phyloP scores from a whole-genome alignment of 495 filamentous ascomycete species.

The Parathielavia hyrcaniae region DNA sequence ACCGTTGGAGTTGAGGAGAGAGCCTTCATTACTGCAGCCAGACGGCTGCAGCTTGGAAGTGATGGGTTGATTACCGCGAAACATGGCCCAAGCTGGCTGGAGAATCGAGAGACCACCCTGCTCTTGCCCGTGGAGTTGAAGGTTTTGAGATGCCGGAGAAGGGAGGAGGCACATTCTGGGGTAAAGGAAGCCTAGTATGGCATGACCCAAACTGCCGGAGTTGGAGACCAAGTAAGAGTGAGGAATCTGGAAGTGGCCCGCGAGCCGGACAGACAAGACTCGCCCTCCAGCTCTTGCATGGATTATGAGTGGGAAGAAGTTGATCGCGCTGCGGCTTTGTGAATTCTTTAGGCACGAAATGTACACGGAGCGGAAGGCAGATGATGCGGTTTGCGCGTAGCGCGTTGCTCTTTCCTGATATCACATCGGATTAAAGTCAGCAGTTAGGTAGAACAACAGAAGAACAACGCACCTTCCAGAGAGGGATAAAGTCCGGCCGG shows the following conservation, averaged over 20 bases:
- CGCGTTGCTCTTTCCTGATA: too few relatives aligned
- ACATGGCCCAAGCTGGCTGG: not conserved
- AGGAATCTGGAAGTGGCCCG: not conserved
- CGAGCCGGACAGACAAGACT: not conserved
- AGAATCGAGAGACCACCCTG: not conserved
- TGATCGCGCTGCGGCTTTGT: too few relatives aligned
- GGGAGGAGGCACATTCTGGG: not conserved
- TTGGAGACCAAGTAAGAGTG: not conserved
- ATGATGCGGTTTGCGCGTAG: too few relatives aligned
- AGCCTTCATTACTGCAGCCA: not conserved
- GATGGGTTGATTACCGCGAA: not conserved
- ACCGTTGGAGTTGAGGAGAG: not conserved
- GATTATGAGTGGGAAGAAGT: not conserved
- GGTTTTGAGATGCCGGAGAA: not conserved
- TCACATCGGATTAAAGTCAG: too few relatives aligned
- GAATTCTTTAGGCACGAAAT: too few relatives aligned
- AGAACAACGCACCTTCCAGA: too few relatives aligned
- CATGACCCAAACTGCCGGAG: not conserved
- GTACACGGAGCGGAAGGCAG: too few relatives aligned
- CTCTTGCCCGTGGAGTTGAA: not conserved
- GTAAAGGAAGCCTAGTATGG: not conserved
- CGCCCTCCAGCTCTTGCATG: not conserved
- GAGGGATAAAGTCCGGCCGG: too few relatives aligned
- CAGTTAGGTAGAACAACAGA: too few relatives aligned
- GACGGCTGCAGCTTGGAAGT: not conserved